Percentiles rank a stretch among this genome's conserved stretches.
Evolutionary conservation across 1,284 basidiomycete species (phyloP).

Genomic region (Sporisorium exsertum): DNA sequence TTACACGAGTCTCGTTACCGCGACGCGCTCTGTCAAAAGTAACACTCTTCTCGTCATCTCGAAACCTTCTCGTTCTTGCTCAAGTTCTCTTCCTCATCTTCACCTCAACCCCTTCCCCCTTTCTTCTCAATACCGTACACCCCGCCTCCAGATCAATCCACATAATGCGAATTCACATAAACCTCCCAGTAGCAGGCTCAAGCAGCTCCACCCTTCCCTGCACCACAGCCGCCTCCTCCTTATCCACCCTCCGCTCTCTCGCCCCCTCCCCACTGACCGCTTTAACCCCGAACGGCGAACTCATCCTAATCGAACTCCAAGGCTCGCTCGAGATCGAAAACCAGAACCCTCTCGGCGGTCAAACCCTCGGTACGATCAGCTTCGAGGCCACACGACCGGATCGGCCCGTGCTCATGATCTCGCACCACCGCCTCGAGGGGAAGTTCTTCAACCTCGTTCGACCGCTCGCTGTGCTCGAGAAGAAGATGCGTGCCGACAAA

Average conservation of each 20-base stretch:
- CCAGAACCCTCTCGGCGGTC: constrained; percentile 36
- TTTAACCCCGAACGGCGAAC: constrained; percentile 56
- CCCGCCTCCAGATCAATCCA: too few species aligned
- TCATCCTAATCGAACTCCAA: constrained; percentile 66
- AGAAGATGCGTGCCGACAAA: constrained; percentile 26
- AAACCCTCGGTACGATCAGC: constrained; percentile 57
- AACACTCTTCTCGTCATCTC: constrained; percentile 17
- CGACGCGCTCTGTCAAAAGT: constrained; percentile 37
- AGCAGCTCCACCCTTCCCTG: background rate
- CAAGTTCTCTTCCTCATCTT: background rate
- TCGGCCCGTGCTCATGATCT: constrained; percentile 82
- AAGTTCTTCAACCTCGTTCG: constrained; percentile 77
- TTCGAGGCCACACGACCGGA: constrained; percentile 71
- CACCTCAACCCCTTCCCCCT: background rate
- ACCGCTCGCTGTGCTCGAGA: constrained; percentile 63
- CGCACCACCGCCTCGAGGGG: constrained; percentile 89
- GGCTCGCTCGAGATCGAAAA: constrained; percentile 64
- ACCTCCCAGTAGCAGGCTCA: constrained; percentile 14
- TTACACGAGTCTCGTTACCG: constrained; percentile 33
- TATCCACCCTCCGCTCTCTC: background rate
- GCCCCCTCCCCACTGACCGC: constrained; percentile 36
- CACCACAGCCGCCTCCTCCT: constrained; percentile 4
- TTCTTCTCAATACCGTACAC: too few species aligned
- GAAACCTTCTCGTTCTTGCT: background rate
- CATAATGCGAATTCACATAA: constrained; percentile 43